Evolutionary conservation across 306 rosid genomes (phyloP), one percentile per base, ranked within the genome.

Genomic region (Oxytropis ochrocephala): DNA sequence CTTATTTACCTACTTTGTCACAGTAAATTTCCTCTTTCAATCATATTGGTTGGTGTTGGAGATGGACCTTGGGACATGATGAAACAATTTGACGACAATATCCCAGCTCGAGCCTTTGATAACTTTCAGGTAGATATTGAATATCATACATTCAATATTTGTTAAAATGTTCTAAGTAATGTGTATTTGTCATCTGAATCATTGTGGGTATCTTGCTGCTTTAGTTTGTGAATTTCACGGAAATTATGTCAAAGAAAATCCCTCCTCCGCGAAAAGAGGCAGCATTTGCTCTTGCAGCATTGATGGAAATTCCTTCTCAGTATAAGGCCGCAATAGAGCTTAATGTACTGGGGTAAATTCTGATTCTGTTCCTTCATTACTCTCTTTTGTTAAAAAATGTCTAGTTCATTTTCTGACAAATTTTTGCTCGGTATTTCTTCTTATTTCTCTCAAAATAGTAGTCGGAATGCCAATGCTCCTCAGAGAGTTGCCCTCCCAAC

Each of bases 51-150:
- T 57, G 99, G 99, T 55, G 99, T 94, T 70, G 99, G 99, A 69
- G 99, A 94, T 81, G 99, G 99, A 43, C 99, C 99, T 19, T 94
- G 99, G 99, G 97, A 94, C 80, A 94, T 80, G 91, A 94, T 94
- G 99, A 84, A 78, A 81, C 92, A 88, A 61, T 94, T 94, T 32
- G 99, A 90, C 55, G 99, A 94, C 82, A 94, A 94, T 69, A 94
- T 91, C 52, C 99, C 99, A 16, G 70, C 96, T 54, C 87, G 99
- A 16, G 87, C 69, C 29, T 91, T 94, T 5, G 99, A 94, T 81
- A 94, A 94, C 76, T 94, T 94, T 78, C 99, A 94, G 81, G 99
- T 94, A 67, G 38, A 81, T 73, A 63, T 14, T 35, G 18, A 54
- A 17, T 57, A 49, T 43, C 21, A 35, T 49, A 21, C 41, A 51